Evolutionary conservation across 2,329 filamentous ascomycete genomes (phyloP), one percentile per base, ranked within the genome.

Genomic region (Diaporthe ampelina): DNA sequence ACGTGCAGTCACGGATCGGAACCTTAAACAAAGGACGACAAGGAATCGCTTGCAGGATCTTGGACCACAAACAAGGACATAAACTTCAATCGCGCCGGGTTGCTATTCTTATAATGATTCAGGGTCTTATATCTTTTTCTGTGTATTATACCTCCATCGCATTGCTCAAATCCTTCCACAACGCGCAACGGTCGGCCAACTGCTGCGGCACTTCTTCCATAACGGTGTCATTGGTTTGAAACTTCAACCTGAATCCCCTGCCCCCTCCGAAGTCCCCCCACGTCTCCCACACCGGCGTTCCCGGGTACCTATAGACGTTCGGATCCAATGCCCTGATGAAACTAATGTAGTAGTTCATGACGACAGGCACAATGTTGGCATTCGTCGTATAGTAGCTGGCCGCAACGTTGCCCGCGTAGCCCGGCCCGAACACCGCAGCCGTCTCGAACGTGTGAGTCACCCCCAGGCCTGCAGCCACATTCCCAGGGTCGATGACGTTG

Each of bases 301-400:
- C 80, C 1, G 72, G 29, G 29, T 80, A 76, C 65, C 81, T 79
- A 54, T 83, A 75, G 10, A 76, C 61, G 70, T 87, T 88, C 0
- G 88, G 88, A 75, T 88, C 81, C 40, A 88, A 79, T 15, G 79
- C 78, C 24, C 82, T 80, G n/a, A 87, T 84, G 76, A 90, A 89
- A 26, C 86, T 87, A 63, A 88, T 81, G 78, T 83, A 88, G 77
- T 89, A 89, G 57, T 81, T 81, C 85, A 87, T 87, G 21, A 88
- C 81, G n/a, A 88, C 76, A 3, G 84, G 83, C 4, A 89, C 83
- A 1, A 88, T 81, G 1, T 79, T 79, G 5, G 83, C 82, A 77
- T 89, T 88, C 74, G 84, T 85, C 17, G 83, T 82, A 56, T 78
- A 80, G 76, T 87, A 88, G 76, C 86, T 87, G 32, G 68, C 74